Percentiles rank a stretch among this genome's conserved stretches.
Evolutionary conservation across 2,329 filamentous ascomycete genomes (phyloP).

Genomic region (Niveomyces coronatus): DNA sequence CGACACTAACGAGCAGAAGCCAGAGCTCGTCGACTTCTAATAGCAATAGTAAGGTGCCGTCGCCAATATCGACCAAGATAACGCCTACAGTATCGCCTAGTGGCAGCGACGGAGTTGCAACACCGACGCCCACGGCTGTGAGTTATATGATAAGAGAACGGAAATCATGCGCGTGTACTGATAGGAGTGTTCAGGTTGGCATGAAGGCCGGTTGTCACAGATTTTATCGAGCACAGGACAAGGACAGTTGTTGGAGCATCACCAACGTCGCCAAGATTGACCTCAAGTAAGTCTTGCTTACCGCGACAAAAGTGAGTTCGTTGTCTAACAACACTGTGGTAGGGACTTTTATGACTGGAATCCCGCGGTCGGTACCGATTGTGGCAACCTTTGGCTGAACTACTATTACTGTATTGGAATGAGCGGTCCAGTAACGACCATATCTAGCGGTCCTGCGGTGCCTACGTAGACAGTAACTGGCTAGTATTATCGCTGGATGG

Average conservation of each 20-base stretch:
- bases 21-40: too few relatives aligned
- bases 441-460: neutral
- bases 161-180: too few relatives aligned
- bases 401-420: slow-evolving; percentile 12
- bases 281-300: neutral
- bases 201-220: neutral
- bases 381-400: slow-evolving; percentile 8
- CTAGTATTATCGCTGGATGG: too few relatives aligned
- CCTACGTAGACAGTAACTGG: neutral
- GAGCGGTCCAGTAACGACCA: neutral
- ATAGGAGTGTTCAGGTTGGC: neutral
- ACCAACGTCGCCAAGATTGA: neutral
- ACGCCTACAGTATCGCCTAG: neutral
- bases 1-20: too few relatives aligned
- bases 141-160: too few relatives aligned
- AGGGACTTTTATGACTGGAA: slow-evolving; percentile 13
- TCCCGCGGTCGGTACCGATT: slow-evolving; percentile 11
- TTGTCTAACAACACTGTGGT: neutral
- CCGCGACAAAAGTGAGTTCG: neutral
- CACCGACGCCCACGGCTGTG: too few relatives aligned
- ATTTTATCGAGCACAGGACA: neutral
- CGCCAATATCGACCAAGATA: neutral
- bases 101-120: too few relatives aligned
- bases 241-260: neutral
- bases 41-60: too few relatives aligned